These are phyloP conservation scores for Oenanthe javanica DNA, from an alignment of 140 eudicot species.

Conservation along the genomic window DNA sequence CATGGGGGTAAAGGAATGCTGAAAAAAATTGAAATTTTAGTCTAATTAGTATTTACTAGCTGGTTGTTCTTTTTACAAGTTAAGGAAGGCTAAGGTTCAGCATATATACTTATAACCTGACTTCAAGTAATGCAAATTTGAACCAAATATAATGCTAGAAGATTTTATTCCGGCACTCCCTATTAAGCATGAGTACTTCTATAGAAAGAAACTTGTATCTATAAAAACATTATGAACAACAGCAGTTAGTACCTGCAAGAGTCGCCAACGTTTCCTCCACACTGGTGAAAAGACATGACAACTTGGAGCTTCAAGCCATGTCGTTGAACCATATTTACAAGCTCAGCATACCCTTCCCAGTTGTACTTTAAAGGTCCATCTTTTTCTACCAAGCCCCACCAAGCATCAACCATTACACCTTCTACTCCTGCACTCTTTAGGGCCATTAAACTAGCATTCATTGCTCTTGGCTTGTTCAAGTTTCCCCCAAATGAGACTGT, in stretches of 20 bases:
- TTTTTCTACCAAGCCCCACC: constrained; percentile 99
- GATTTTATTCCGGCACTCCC: not conserved
- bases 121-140: not conserved
- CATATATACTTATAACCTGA: not conserved
- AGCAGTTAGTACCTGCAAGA: constrained; percentile 69
- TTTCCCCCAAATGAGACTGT: constrained; percentile 60
- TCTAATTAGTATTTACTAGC: too few relatives aligned
- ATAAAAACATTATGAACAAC: not conserved
- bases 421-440: constrained; percentile 76
- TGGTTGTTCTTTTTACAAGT: too few relatives aligned
- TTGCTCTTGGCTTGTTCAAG: constrained; percentile 60
- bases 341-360: constrained; percentile 93
- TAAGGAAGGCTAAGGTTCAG: not conserved
- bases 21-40: constrained; percentile 12
- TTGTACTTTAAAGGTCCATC: constrained; percentile 76
- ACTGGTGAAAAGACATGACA: constrained; percentile 96
- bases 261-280: constrained; percentile 98
- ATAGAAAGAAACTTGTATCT: not conserved
- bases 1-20: constrained; percentile 99
- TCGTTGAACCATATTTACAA: constrained; percentile 73
- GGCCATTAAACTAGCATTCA: constrained; percentile 95
- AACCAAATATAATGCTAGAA: not conserved
- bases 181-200: not conserved
- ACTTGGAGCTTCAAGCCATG: constrained; percentile 91
- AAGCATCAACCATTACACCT: constrained; percentile 92